A percentile compares a stretch with the other conserved stretches of the same genome.
Conservation (phyloP, 495 filamentous ascomycete genomes). For the Cairneyella variabilis region DNA sequence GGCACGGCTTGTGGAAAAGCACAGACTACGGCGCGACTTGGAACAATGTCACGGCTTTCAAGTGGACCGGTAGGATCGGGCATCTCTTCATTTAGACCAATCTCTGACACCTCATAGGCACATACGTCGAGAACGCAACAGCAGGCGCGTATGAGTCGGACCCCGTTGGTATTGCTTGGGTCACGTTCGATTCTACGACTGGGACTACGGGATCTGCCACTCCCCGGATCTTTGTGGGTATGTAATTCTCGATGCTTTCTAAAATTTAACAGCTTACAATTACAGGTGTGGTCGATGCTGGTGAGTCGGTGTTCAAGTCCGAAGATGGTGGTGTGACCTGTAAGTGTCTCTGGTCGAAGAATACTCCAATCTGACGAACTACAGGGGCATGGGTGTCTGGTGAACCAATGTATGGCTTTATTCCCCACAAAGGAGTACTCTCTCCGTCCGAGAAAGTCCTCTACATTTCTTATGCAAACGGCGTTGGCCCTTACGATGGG, state of each 20-base stretch:
- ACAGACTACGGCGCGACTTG: constrained; percentile 53
- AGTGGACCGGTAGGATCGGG: constrained; percentile 22
- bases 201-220: constrained; percentile 40
- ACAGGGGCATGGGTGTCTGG: not conserved
- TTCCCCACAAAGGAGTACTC: constrained; percentile 53
- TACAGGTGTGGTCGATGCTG: constrained; percentile 33
- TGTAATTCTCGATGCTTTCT: not conserved
- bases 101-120: too few species aligned
- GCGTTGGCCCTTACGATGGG: constrained; percentile 53
- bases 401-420: constrained; percentile 26
- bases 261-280: not conserved
- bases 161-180: constrained; percentile 41
- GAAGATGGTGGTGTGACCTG: constrained; percentile 48
- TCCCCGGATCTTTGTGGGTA: constrained; percentile 54
- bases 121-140: constrained; percentile 13
- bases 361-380: not conserved
- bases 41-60: constrained; percentile 54
- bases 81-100: too few species aligned
- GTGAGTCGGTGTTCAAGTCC: constrained; percentile 49
- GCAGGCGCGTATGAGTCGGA: constrained; percentile 9
- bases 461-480: constrained; percentile 54
- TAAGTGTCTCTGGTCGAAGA: constrained; percentile 41
- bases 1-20: constrained; percentile 61
- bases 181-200: constrained; percentile 55
- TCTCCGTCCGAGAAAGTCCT: constrained; percentile 50